Evolutionary conservation across 768 basidiomycete species (phyloP).

Genomic region (Naganishia friedmannii): DNA sequence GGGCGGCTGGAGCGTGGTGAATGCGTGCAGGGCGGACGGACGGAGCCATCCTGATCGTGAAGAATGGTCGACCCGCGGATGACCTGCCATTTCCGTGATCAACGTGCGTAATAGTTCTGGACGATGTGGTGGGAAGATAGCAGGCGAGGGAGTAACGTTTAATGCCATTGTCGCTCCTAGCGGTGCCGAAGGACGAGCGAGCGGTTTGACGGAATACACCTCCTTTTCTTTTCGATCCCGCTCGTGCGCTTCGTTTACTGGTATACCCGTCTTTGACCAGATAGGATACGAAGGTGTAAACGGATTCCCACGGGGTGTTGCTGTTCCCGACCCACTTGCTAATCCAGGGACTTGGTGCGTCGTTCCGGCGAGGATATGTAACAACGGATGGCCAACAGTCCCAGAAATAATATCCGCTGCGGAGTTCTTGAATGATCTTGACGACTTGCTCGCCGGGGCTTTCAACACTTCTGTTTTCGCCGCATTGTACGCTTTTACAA

Average conservation of each 20-base stretch:
- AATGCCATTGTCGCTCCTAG: slow-evolving; percentile 15
- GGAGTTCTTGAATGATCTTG: slow-evolving; percentile 22
- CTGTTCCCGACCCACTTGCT: not conserved
- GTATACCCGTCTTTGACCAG: slow-evolving; percentile 18
- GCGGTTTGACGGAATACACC: slow-evolving; percentile 21
- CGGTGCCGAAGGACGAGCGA: not conserved
- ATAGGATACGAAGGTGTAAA: slow-evolving; percentile 26
- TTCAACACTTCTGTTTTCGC: slow-evolving; percentile 19
- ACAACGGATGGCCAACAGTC: slow-evolving; percentile 22
- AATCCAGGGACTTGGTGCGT: slow-evolving; percentile 25
- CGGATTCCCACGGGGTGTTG: slow-evolving; percentile 24
- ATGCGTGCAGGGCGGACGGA: slow-evolving; percentile 6
- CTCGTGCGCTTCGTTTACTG: slow-evolving; percentile 28
- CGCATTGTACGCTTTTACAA: slow-evolving; percentile 25
- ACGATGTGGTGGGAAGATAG: slow-evolving; percentile 6
- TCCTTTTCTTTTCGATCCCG: slow-evolving; percentile 1
- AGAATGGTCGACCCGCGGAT: slow-evolving; percentile 13
- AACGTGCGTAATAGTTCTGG: slow-evolving; percentile 22
- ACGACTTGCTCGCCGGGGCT: slow-evolving; percentile 16
- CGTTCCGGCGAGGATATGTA: slow-evolving; percentile 14
- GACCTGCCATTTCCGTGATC: slow-evolving; percentile 27
- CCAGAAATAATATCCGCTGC: slow-evolving; percentile 14
- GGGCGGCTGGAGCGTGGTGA: slow-evolving; percentile 19
- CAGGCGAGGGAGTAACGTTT: slow-evolving; percentile 12
- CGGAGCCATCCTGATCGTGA: slow-evolving; percentile 23